Percentiles rank a stretch among this genome's conserved stretches.
Conservation (phyloP, 2,329 filamentous ascomycete genomes). For the Aspergillus sp. region DNA sequence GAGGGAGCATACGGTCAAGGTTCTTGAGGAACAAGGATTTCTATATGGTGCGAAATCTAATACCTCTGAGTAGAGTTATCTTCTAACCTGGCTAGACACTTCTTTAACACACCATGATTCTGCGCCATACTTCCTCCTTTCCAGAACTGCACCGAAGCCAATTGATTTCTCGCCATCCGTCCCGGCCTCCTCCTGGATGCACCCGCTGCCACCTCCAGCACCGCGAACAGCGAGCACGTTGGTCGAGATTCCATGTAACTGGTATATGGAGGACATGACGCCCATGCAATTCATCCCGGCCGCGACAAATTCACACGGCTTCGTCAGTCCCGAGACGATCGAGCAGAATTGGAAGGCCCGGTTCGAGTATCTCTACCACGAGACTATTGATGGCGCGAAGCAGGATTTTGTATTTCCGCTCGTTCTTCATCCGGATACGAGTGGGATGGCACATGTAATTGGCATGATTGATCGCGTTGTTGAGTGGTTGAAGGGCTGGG, state of each 20-base stretch:
- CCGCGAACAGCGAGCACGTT: conserved; percentile 30
- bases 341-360: conserved; percentile 63
- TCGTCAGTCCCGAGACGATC: conserved; percentile 57
- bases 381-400: conserved; percentile 51
- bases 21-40: conserved; percentile 43
- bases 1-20: conserved; percentile 40
- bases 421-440: conserved; percentile 59
- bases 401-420: conserved; percentile 50
- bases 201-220: conserved; percentile 32
- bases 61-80: neutral
- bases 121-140: conserved; percentile 42
- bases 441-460: conserved; percentile 61
- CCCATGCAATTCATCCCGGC: conserved; percentile 48
- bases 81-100: conserved; percentile 28
- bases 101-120: conserved; percentile 46
- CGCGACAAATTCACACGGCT: conserved; percentile 55
- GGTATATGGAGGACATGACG: conserved; percentile 50
- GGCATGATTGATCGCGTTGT: conserved; percentile 57
- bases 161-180: conserved; percentile 46
- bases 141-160: conserved; percentile 33
- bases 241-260: conserved; percentile 47
- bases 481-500: conserved; percentile 48
- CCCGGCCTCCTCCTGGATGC: conserved; percentile 47
- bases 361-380: conserved; percentile 35
- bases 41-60: conserved; percentile 35